Evolutionary conservation across 345 rosid species (phyloP), one percentile per base, ranked within the genome.

Genomic region (Hibiscus tridactylites): DNA sequence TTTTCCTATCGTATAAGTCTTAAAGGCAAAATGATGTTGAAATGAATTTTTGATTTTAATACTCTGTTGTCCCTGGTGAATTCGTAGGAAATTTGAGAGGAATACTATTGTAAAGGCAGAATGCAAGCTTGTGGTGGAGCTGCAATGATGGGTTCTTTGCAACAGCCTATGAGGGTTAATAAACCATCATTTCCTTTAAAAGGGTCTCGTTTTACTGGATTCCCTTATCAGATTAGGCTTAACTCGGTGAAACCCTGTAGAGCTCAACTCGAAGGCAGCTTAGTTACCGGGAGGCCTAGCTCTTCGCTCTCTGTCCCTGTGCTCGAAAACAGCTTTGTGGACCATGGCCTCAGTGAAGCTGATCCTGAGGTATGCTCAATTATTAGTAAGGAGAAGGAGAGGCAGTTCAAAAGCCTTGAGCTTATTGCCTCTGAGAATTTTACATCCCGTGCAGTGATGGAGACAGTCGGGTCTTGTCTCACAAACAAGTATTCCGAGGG

Each of bases 401-500:
- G 98, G 81, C 97, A 93, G 50, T 93, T 90, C 63, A 90, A 79
- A 80, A 93, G 96, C 78, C 94, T 93, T 71, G 97, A 90, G 84
- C 94, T 93, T 70, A 91, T 91, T 76, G 97, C 97, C 4, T 93
- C 98, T 0, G 98, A 90, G 84, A 93, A 93, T 71, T 93, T 93
- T 78, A 93, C 97, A 0, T 93, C 97, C n/a, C 87, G 87, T 65
- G 97, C 96, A 1, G 98, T 93, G 68, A 91, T 93, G 97, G 95
- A 91, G 81, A 92, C 97, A 16, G 91, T 90, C 79, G 98, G 98
- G 8, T 93, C 98, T 35, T 91, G 98, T 79, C 89, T 91, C 68
- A 91, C 94, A 68, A 91, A 91, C 81, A 94, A 94, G 85, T 91
- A 88, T 70, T 94, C 98, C 65, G 95, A 94, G 82, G 98, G 98